Evolutionary conservation across 345 rosid genomes (phyloP).

Genomic region (Dimocarpus longan): DNA sequence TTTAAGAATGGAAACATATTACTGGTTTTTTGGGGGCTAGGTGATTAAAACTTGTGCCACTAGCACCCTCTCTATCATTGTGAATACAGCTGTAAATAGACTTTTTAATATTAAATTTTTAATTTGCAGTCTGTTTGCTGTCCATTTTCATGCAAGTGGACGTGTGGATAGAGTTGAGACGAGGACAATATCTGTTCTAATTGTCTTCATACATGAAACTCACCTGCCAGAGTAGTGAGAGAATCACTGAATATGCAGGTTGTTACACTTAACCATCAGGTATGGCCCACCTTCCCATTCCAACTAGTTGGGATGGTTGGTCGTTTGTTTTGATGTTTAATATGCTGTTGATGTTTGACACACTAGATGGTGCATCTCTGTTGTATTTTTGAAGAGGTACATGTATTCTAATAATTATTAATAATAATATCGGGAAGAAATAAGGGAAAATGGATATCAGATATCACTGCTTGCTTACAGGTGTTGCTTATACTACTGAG

Average conservation of each 20-base stretch:
- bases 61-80: not conserved
- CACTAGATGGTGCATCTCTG: not conserved
- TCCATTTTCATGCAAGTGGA: not conserved
- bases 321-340: not conserved
- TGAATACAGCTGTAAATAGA: not conserved
- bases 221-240: not conserved
- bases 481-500: not conserved
- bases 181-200: not conserved
- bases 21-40: not conserved
- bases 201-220: not conserved
- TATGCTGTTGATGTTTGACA: not conserved
- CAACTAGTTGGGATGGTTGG: not conserved
- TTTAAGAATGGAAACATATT: not conserved
- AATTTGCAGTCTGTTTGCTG: not conserved
- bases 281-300: not conserved
- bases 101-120: slow-evolving; percentile 1
- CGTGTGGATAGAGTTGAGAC: slow-evolving; percentile 9
- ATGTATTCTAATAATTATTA: not conserved
- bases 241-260: not conserved
- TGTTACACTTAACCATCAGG: slow-evolving; percentile 6
- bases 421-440: not conserved
- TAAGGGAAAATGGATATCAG: not conserved
- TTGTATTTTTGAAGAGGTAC: not conserved
- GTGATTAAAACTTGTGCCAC: slow-evolving; percentile 3
- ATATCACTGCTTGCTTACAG: not conserved